Conservation (phyloP, 768 basidiomycete species). For the Boletus pseudo-olivaceus region DNA sequence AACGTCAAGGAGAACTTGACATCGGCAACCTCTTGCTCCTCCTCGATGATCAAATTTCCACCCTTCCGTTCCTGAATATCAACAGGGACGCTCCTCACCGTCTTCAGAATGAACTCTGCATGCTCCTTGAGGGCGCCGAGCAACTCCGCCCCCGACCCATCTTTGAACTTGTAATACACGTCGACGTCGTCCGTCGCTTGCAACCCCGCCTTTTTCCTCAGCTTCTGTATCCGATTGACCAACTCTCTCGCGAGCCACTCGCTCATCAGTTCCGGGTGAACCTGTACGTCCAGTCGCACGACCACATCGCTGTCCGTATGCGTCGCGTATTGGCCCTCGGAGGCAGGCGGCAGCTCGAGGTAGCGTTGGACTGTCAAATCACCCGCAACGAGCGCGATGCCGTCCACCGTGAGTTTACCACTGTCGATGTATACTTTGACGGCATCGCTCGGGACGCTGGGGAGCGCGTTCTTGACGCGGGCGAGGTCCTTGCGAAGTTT, state of each 20-base stretch:
- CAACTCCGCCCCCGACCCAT: conserved; percentile 61
- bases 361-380: conserved; percentile 90
- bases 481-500: conserved; percentile 91
- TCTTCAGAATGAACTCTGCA: conserved; percentile 65
- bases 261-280: conserved; percentile 79
- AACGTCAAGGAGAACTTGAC: conserved; percentile 72
- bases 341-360: conserved; percentile 68
- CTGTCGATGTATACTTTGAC: conserved; percentile 73
- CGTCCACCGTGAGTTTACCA: conserved; percentile 81
- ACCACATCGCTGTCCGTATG: conserved; percentile 95
- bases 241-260: conserved; percentile 90
- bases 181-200: conserved; percentile 93
- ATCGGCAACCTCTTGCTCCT: conserved; percentile 85
- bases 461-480: conserved; percentile 85
- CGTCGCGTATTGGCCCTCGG: conserved; percentile 66
- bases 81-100: conserved; percentile 67
- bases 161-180: conserved; percentile 79
- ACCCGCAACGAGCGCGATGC: conserved; percentile 86
- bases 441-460: conserved; percentile 73
- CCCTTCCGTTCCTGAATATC: conserved; percentile 53
- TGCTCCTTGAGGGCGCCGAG: conserved; percentile 62
- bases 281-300: conserved; percentile 84
- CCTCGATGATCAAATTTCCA: conserved; percentile 62
- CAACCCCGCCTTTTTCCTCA: conserved; percentile 93
- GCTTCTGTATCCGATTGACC: conserved; percentile 89